Evolutionary conservation across 768 basidiomycete genomes (phyloP), one percentile per base, ranked within the genome.

Genomic region (Albatrellus ellisii): DNA sequence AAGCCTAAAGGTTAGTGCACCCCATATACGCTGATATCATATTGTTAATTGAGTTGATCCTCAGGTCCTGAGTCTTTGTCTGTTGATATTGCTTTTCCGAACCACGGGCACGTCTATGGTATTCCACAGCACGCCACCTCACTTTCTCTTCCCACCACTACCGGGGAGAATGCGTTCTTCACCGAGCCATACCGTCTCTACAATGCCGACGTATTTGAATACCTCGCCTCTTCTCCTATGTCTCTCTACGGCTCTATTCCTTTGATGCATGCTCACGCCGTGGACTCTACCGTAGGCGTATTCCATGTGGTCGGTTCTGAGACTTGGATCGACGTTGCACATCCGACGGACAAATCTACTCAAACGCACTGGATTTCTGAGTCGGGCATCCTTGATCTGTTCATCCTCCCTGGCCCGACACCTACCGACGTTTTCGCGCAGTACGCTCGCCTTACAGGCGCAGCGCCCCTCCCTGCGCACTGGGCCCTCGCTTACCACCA

Each of bases 301-400:
- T 87, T 98, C 65, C 76, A 91, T 52, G 79, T 81, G 3, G 68
- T 90, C 15, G 88, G 64, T 0, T 92, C 91, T 1, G 95, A 99
- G 55, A 89, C 90, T 0, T 98, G 88, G 82, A 81, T 99, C 36
- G 95, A 98, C 55, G 73, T 98, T 25, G 76, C 68, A 4, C 87
- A 86, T 55, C 59, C 76, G 4, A 63, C 71, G 2, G 64, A 69
- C 8, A 75, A 68, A 47, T 82, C 84, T 6, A 84, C 86, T 0
- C 69, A 81, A 49, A 91, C 94, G 0, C 95, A 98, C 57, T 99
- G 94, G 95, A 79, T 97, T 48, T 90, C 92, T 6, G 95, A 99
- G 60, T 90, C 89, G 3, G 95, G 95, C 33, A 91, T 98, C 46
- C 71, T 99, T 40, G 94, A 99, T 59, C 59, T 95, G 8, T 88